Base-by-base conservation (phyloP, 176 grass and related monocot genomes). In the Phoenix dactylifera region DNA sequence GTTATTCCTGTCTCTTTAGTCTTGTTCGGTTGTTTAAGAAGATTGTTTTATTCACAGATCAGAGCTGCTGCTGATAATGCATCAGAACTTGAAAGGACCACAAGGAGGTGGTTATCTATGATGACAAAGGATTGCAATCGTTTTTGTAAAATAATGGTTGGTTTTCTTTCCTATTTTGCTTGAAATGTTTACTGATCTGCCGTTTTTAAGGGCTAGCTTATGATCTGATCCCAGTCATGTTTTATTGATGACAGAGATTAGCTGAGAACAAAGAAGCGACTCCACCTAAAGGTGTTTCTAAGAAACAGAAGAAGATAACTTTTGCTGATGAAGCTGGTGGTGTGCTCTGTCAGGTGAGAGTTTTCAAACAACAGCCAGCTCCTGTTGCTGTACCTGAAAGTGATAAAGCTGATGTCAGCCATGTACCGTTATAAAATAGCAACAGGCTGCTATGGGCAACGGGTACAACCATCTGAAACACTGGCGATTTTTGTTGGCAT, bases 121-220 rank as follows among this genome's bases (percentile, higher is more conserved):
- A 91, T 97, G 87, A 82, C 75, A 59, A 97, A 91, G 79, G 92
- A 91, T 71, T 97, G 92, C 77, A 91, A 77, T 29, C 92, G 92
- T 63, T 97, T 97, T 53, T 91, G 92, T 77, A 97, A 97, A 91
- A 91, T 97, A 88, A 64, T 97, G 92, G 92, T 91, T 24, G 3
- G 68, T 80, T 25, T 55, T 25, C 24, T 73, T 54, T 71, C 52
- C 52, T 25, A 44, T 81, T 71, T 16, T 69, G 26, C 52, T 57
- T 69, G 49, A 64, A 24, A 51, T 22, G 15, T 16, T n/a, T 51
- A 76, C 61, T 32, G 50, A 61, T 60, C 26, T 72, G 28, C 69
- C 68, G 7, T 26, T 18, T 18, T 25, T 52, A 24, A 77, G 51
- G 67, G 20, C 66, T 53, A 70, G 22, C 3, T 4, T 12, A 67